Base-by-base conservation (phyloP, 2,329 filamentous ascomycete genomes). In the Ascochyta fabae region DNA sequence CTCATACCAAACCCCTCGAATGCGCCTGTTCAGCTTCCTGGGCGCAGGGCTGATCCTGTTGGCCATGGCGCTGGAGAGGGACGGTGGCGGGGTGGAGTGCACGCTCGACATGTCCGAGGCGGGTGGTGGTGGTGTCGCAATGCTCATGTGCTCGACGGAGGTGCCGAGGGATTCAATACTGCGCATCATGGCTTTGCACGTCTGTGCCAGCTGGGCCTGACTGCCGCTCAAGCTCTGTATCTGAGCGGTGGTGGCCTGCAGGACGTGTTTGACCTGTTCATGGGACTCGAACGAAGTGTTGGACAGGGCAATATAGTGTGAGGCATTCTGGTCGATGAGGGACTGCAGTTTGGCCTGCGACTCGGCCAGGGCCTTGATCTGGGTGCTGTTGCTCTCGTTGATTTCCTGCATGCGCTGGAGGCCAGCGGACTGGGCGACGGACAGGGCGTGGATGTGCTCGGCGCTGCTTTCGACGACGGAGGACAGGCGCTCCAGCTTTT, bases 1-100 rank as follows among this genome's bases (percentile, higher is more conserved):
- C 50, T 75, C 72, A 44, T 75, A 75, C 72, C 72, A 75, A 3
- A 75, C 70, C 27, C 72, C 70, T 48, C 71, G 69, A 42, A 75
- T 65, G n/a, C 63, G 60, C 6, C 65, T 53, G 45, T 75, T 75
- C 13, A 75, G 48, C 48, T 75, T 75, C 8, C 72, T 45, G 3
- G 72, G 71, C 8, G 65, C 58, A 1, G 72, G 72, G 10, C 49
- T 65, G 9, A 74, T 71, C 0, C 64, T 56, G 33, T 64, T 67
- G 1, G 60, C 66, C 3, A 66, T 56, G 1, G 59, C 48, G 8
- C 59, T 65, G 7, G 53, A 53, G 7, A 57, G 47, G 1, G 58
- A 58, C 19, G 38, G 53, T 10, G 56, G 46, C 3, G 46, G 47
- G 10, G 27, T 55, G 8, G 61, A 61, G 55, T 12, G 64, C 53